phyloP scores from a whole-genome alignment of 208 protist genomes.

The Herpetomonas muscarum region DNA sequence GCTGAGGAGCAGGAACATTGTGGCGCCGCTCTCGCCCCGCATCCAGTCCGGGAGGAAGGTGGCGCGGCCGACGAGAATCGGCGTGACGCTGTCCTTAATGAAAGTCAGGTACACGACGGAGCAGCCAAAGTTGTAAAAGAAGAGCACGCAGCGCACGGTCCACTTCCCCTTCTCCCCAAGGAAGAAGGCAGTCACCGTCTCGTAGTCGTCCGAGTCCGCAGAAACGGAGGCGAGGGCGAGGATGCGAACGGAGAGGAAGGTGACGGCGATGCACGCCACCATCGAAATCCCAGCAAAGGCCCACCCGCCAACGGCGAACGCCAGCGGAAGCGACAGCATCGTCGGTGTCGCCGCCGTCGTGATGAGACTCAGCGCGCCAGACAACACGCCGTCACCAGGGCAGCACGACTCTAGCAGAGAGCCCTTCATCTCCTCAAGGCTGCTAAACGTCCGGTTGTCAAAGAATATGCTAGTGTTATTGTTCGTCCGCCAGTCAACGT shows the following conservation, averaged over 20 bases:
- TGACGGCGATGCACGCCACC: slow-evolving; percentile 52
- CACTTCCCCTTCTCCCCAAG: slow-evolving; percentile 45
- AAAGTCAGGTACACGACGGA: slow-evolving; percentile 70
- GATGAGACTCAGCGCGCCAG: slow-evolving; percentile 62
- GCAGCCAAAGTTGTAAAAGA: slow-evolving; percentile 76
- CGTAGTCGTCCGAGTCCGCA: slow-evolving; percentile 73
- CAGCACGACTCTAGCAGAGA: slow-evolving; percentile 69
- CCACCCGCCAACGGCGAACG: slow-evolving; percentile 59
- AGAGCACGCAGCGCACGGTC: slow-evolving; percentile 48
- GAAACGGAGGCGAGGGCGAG: slow-evolving; percentile 67
- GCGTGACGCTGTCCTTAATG: slow-evolving; percentile 61
- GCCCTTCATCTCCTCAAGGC: slow-evolving; percentile 67
- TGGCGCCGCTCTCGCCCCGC: slow-evolving; percentile 35
- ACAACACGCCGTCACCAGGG: slow-evolving; percentile 60
- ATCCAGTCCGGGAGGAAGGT: slow-evolving; percentile 58
- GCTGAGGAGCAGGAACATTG: slow-evolving; percentile 36
- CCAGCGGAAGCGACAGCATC: slow-evolving; percentile 73
- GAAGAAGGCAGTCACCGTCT: slow-evolving; percentile 71
- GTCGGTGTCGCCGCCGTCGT: slow-evolving; percentile 63
- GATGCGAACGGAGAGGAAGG: slow-evolving; percentile 68
- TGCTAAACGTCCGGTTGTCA: slow-evolving; percentile 67
- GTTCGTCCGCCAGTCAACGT: slow-evolving; percentile 31
- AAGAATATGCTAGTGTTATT: slow-evolving; percentile 50
- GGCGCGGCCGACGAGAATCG: slow-evolving; percentile 33
- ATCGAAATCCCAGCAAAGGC: slow-evolving; percentile 42